Percentiles rank a stretch among this genome's conserved stretches.
Evolutionary conservation across 1,139 yeast genomes (phyloP).

Genomic region (Candida gigantensis): DNA sequence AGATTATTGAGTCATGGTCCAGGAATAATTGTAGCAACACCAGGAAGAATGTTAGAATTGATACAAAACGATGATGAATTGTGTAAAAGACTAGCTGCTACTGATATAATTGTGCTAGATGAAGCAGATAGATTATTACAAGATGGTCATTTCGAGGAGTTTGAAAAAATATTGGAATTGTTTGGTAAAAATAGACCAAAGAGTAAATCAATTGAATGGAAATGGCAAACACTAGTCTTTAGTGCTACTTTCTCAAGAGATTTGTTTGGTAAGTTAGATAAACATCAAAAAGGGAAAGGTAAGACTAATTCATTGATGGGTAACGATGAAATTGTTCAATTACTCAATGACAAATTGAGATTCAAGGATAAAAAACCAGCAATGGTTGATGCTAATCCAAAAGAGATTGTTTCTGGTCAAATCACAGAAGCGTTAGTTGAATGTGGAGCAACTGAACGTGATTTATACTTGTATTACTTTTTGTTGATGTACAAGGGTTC

Average conservation of each 20-base stretch:
- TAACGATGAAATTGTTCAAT: conserved; percentile 54
- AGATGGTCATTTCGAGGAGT: conserved; percentile 95
- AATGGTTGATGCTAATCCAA: conserved; percentile 85
- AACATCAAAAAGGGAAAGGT: conserved; percentile 28
- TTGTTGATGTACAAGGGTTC: conserved; percentile 84
- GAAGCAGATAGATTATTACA: conserved; percentile 97
- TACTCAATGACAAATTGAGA: conserved; percentile 57
- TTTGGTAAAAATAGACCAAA: conserved; percentile 41
- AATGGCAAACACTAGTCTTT: conserved; percentile 90
- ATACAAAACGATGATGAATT: conserved; percentile 62
- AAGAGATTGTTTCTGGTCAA: conserved; percentile 71
- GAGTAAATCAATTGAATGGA: conserved; percentile 29
- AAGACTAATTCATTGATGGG: conserved; percentile 48
- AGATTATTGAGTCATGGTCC: conserved; percentile 75
- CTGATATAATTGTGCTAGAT: conserved; percentile 79
- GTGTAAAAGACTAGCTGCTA: conserved; percentile 56
- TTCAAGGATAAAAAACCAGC: conserved; percentile 61
- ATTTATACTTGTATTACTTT: conserved; percentile 85
- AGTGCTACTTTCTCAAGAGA: conserved; percentile 92
- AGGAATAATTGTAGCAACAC: conserved; percentile 88
- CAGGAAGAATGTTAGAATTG: conserved; percentile 88
- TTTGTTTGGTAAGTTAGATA: conserved; percentile 69
- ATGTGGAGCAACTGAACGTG: conserved; percentile 89
- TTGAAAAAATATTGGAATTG: conserved; percentile 76
- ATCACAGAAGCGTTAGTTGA: conserved; percentile 87